Conservation (phyloP, 75 land plant species). For the Sequoiadendron giganteum region DNA sequence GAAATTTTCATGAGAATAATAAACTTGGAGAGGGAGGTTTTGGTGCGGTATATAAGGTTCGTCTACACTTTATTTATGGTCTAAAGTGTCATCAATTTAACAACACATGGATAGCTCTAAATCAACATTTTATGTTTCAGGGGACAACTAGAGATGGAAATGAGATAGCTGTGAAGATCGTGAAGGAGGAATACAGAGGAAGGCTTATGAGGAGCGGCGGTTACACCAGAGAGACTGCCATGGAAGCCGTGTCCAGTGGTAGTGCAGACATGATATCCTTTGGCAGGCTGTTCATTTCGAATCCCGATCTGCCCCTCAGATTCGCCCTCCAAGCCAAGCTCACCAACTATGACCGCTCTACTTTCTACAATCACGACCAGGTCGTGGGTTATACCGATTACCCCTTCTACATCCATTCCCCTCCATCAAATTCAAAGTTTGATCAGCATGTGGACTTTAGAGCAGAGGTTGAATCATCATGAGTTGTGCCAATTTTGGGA, state of each 20-base stretch:
- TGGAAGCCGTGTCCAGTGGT: conserved; percentile 49
- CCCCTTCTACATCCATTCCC: conserved; percentile 28
- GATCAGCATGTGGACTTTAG: no score
- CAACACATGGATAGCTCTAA: no score
- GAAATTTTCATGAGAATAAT: no score
- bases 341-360: conserved; percentile 52
- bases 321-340: conserved; percentile 41
- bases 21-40: no score
- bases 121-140: no score
- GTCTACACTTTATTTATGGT: no score
- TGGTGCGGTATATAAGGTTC: no score
- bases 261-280: conserved; percentile 74
- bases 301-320: conserved; percentile 67
- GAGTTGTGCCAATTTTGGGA: no score
- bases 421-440: background rate
- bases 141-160: no score
- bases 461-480: no score
- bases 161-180: background rate
- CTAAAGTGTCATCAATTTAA: no score
- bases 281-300: conserved; percentile 71
- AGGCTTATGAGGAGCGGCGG: conserved; percentile 67
- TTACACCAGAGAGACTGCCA: conserved; percentile 56
- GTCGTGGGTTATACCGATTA: conserved; percentile 77
- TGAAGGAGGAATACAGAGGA: conserved; percentile 41
- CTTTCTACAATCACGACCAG: conserved; percentile 74